These are phyloP conservation scores for Colletotrichum orbiculare DNA, from an alignment of 2,329 filamentous ascomycete species.

Conservation along the genomic window DNA sequence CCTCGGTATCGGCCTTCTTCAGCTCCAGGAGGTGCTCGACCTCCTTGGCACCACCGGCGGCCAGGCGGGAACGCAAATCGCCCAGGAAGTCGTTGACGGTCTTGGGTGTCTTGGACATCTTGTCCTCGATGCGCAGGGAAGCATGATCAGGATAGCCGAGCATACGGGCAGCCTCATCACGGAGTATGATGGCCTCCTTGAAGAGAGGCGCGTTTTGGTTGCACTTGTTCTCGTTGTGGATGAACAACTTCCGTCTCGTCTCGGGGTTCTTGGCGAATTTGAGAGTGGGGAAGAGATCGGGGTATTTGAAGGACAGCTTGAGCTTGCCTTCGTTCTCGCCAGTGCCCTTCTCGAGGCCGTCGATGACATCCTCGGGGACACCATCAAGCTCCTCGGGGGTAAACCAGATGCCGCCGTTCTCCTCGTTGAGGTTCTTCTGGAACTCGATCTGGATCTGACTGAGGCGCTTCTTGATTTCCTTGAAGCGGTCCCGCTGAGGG, in stretches of 20 bases:
- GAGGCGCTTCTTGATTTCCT: slow-evolving; percentile 85
- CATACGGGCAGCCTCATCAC: slow-evolving; percentile 66
- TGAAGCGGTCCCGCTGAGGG: slow-evolving; percentile 80
- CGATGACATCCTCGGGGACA: slow-evolving; percentile 76
- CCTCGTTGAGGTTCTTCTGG: slow-evolving; percentile 85
- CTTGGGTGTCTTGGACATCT: slow-evolving; percentile 69
- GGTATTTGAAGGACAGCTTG: slow-evolving; percentile 85
- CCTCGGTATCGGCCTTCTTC: slow-evolving; percentile 76
- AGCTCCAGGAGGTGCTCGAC: slow-evolving; percentile 75
- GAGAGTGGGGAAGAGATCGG: slow-evolving; percentile 80
- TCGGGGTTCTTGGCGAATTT: slow-evolving; percentile 81
- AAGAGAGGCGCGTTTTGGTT: slow-evolving; percentile 67
- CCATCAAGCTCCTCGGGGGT: slow-evolving; percentile 78
- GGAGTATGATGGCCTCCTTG: slow-evolving; percentile 64
- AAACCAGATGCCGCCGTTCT: slow-evolving; percentile 85
- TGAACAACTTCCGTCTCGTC: slow-evolving; percentile 74
- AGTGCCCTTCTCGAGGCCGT: slow-evolving; percentile 76
- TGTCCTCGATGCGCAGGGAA: slow-evolving; percentile 65
- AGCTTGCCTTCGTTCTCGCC: slow-evolving; percentile 79
- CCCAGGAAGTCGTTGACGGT: slow-evolving; percentile 69
- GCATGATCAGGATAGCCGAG: slow-evolving; percentile 68
- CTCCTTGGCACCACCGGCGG: slow-evolving; percentile 77
- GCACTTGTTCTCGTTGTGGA: slow-evolving; percentile 85
- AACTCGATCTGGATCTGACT: slow-evolving; percentile 80
- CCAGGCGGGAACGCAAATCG: slow-evolving; percentile 75